Base-by-base conservation (phyloP, 2,329 filamentous ascomycete genomes). In the Cladorrhinum sp. region DNA sequence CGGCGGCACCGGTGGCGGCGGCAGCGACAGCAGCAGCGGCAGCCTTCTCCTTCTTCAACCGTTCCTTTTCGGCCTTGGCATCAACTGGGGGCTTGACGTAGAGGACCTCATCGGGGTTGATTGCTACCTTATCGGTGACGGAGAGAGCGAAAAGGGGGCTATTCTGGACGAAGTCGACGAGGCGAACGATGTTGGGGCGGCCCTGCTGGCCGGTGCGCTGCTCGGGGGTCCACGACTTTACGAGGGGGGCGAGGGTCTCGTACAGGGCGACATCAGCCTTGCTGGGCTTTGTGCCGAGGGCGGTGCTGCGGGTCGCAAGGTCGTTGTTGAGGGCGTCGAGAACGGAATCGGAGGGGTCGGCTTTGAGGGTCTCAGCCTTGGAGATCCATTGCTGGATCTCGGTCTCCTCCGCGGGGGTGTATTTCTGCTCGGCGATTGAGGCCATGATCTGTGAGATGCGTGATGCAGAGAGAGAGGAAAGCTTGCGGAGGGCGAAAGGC, bases 121-220 rank as follows among this genome's bases (percentile, higher is more conserved):
- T 84, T 67, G 79, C 78, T 70, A 97, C 78, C 81, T 95, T 96
- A 72, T 95, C 86, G 57, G 78, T 81, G 66, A 96, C 78, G 63
- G 84, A 83, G 62, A 96, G 81, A 18, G 82, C 87, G 65, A 88
- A 88, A 64, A 96, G 82, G 50, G 87, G 80, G 51, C 90, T 89
- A 79, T 96, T 96, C 81, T 98, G 93, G 65, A 98, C 91, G 73
- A 97, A 96, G 78, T 97, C 93, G 71, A 97, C 77, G 74, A 91
- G 90, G 67, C 93, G 91, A 60, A 97, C 91, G 67, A 98, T 90
- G 77, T 98, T 88, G 65, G 96, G 93, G 75, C 89, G 89, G 63
- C 93, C 93, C 65, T 92, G 83, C 79, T 96, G 87, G 64, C 93
- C 93, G 22, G 93, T 96, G 72, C 91, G 86, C 82, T 96, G 86